Percentiles rank a stretch among this genome's conserved stretches.
Evolutionary conservation across 2,329 filamentous ascomycete species (phyloP).

Genomic region (Colletotrichum musicola): DNA sequence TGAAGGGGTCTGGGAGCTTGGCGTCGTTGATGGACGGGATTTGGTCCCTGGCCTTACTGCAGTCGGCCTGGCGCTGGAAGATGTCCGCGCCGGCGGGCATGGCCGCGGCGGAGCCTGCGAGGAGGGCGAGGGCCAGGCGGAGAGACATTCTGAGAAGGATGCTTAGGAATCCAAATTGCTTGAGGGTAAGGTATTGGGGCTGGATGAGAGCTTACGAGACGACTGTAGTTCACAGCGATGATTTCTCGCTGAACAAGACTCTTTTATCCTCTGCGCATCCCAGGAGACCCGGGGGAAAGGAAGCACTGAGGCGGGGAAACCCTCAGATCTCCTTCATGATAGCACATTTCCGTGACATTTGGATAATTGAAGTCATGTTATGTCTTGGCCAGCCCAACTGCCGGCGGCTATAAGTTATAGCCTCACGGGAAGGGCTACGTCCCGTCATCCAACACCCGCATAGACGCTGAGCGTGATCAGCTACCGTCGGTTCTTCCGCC

Average conservation of each 20-base stretch:
- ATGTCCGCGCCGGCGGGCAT: slow-evolving; percentile 46
- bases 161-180: background rate
- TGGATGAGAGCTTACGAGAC: background rate
- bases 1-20: slow-evolving; percentile 63
- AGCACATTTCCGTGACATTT: background rate
- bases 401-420: slow-evolving; percentile 10
- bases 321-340: too few relatives aligned
- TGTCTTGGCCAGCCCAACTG: background rate
- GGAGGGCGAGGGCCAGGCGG: slow-evolving; percentile 12
- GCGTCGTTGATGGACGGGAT: slow-evolving; percentile 52
- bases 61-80: slow-evolving; percentile 52
- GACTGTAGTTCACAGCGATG: background rate
- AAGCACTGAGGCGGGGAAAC: background rate
- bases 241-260: background rate
- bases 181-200: too few relatives aligned
- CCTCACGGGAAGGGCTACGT: background rate
- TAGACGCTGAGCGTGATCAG: background rate
- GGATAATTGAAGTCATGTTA: background rate
- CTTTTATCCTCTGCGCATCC: background rate
- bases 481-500: slow-evolving; percentile 5
- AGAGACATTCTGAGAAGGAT: background rate
- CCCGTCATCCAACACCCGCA: background rate
- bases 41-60: slow-evolving; percentile 47
- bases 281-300: slow-evolving; percentile 2
- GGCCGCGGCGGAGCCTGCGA: slow-evolving; percentile 52